Evolutionary conservation across 768 basidiomycete species (phyloP), one percentile per base, ranked within the genome.

Genomic region (Leccinum fibrillosum): DNA sequence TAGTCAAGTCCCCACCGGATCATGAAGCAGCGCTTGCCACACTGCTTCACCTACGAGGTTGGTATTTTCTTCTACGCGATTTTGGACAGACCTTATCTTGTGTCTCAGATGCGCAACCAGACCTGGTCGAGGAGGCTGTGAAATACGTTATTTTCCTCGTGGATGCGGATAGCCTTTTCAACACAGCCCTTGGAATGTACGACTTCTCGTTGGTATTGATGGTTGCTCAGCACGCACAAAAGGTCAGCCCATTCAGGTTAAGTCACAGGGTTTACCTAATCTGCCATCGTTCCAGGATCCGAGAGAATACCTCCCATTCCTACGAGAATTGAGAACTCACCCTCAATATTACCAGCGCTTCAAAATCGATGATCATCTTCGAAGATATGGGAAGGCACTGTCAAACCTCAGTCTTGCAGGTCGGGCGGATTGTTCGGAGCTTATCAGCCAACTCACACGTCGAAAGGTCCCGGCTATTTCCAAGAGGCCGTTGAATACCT

Each of bases 61-160:
- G 55, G 76, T 2, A 21, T 28, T 13, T 61, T 34, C 8, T 10
- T 28, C 6, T 11, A 17, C n/a, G 13, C 26, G 9, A 44, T 9
- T 12, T 52, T 19, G 17, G 15, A 32, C 1, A 13, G 7, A 26
- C 15, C 50, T 54, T 13, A 57, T 12, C 45, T 21, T 34, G 19
- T 4, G 17, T 47, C 52, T 47, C 28, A 72, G 62, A 62, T 13
- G 75, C 78, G 9, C 81, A 92, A 61, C 84, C 90, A 0, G 80
- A 84, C 26, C 72, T 94, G 2, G 92, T 97, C 13, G 95, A 99
- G 68, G 95, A 98, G 58, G 97, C 97, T 6, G 90, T 98, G 66
- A 98, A 95, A 69, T 99, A 98, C 68, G 89, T 98, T 70, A 98
- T 98, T 71, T 99, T 98, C 80, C 83, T 99, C 32, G 92, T 94